These are phyloP conservation scores for Xylariaceae sp. DNA, from an alignment of 2,329 filamentous ascomycete genomes.

Conservation along the genomic window DNA sequence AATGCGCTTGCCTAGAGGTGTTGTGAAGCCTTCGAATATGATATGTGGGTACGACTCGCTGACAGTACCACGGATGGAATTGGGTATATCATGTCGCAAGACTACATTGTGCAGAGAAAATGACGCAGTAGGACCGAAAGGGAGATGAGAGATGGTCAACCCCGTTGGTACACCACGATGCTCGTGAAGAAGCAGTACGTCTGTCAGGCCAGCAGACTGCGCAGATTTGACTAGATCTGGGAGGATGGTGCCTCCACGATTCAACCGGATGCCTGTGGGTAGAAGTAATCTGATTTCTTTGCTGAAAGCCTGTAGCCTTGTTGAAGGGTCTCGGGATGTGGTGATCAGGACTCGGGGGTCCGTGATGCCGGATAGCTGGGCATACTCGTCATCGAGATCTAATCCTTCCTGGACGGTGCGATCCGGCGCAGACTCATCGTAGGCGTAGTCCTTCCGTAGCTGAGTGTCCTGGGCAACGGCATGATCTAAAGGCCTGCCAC, in stretches of 20 bases:
- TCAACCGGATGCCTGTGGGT: constrained; percentile 81
- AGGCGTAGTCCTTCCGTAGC: constrained; percentile 84
- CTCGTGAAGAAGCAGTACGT: constrained; percentile 75
- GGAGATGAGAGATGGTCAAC: constrained; percentile 72
- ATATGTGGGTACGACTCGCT: constrained; percentile 91
- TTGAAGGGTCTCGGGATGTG: constrained; percentile 83
- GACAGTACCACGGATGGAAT: constrained; percentile 70
- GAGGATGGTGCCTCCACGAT: constrained; percentile 85
- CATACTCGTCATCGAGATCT: constrained; percentile 84
- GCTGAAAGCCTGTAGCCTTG: constrained; percentile 68
- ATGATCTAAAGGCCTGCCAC: constrained; percentile 79
- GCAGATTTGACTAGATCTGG: constrained; percentile 81
- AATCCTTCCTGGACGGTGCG: constrained; percentile 63
- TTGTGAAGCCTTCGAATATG: constrained; percentile 91
- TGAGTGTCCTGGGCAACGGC: constrained; percentile 81
- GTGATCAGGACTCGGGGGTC: constrained; percentile 88
- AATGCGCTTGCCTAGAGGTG: constrained; percentile 73
- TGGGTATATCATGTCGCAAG: constrained; percentile 87
- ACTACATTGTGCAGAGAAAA: constrained; percentile 90
- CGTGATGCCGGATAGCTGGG: constrained; percentile 82
- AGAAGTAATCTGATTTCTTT: constrained; percentile 82
- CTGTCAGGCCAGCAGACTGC: constrained; percentile 73
- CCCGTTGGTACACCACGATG: constrained; percentile 81
- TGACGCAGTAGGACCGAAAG: constrained; percentile 75
- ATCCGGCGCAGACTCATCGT: constrained; percentile 78